Evolutionary conservation across 257 asterid species (phyloP).

Genomic region (Osmanthus fragrans): DNA sequence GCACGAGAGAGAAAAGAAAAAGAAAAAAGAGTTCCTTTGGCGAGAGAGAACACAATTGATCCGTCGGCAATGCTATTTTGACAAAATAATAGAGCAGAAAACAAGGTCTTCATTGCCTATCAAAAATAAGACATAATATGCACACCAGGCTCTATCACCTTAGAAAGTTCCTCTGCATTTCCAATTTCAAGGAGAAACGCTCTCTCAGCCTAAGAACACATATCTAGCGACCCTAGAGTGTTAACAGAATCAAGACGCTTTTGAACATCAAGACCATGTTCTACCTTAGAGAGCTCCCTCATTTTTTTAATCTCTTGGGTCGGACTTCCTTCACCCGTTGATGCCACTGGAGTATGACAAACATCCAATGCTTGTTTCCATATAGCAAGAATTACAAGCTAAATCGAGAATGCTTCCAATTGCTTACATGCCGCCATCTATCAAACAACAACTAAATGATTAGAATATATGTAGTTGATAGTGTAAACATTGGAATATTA

Average conservation of each 20-base stretch:
- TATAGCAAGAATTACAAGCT: slow-evolving; percentile 84
- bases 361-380: slow-evolving; percentile 89
- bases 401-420: slow-evolving; percentile 82
- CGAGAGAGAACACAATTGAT: too few species aligned
- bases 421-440: slow-evolving; percentile 63
- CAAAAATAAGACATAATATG: slow-evolving; percentile 4
- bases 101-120: neutral
- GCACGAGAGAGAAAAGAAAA: too few species aligned
- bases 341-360: slow-evolving; percentile 73
- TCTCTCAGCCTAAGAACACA: slow-evolving; percentile 57
- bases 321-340: slow-evolving; percentile 68
- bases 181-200: slow-evolving; percentile 79
- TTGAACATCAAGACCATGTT: slow-evolving; percentile 30
- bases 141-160: slow-evolving; percentile 70
- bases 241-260: slow-evolving; percentile 41
- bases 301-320: slow-evolving; percentile 41
- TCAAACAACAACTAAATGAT: slow-evolving; percentile 18
- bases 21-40: too few species aligned
- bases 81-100: neutral
- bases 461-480: slow-evolving; percentile 14
- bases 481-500: neutral
- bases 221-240: slow-evolving; percentile 38
- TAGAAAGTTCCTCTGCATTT: slow-evolving; percentile 78
- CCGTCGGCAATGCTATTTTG: neutral
- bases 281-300: slow-evolving; percentile 41